Evolutionary conservation across 495 filamentous ascomycete species (phyloP).

Genomic region (Penicillium ochrochloron): DNA sequence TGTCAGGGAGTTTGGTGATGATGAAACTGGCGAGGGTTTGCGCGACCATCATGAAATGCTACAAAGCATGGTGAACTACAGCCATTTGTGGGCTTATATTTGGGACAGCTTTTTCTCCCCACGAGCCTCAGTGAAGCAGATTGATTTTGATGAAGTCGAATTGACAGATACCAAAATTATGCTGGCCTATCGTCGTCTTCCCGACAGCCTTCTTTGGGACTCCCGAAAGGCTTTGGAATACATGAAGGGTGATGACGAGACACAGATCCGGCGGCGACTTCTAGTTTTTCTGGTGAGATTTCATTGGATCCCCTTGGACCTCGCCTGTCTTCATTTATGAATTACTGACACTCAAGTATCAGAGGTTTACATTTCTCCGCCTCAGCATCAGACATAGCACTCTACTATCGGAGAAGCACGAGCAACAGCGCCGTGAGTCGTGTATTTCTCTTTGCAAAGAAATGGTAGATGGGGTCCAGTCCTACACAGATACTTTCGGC

Average conservation of each 20-base stretch:
- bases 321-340: not conserved
- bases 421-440: not conserved
- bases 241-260: not conserved
- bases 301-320: not conserved
- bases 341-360: not conserved
- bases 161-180: conserved; percentile 20
- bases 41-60: conserved; percentile 8
- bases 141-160: conserved; percentile 14
- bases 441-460: conserved; percentile 1
- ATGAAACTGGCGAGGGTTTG: not conserved
- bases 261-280: conserved; percentile 3
- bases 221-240: not conserved
- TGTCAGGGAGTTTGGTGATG: conserved; percentile 5
- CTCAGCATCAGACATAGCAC: conserved; percentile 2
- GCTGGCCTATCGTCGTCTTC: conserved; percentile 5
- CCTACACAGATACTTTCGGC: not conserved
- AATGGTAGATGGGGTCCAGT: not conserved
- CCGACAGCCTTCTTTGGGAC: not conserved
- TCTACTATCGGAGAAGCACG: not conserved
- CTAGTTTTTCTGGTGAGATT: conserved; percentile 1
- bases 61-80: not conserved
- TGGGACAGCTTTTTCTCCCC: conserved; percentile 20
- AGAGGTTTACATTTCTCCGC: conserved; percentile 1
- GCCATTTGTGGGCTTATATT: conserved; percentile 15
- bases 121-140: conserved; percentile 1